Evolutionary conservation across 805 yeast genomes (phyloP).

Genomic region (Ogataea thermomethanolica): DNA sequence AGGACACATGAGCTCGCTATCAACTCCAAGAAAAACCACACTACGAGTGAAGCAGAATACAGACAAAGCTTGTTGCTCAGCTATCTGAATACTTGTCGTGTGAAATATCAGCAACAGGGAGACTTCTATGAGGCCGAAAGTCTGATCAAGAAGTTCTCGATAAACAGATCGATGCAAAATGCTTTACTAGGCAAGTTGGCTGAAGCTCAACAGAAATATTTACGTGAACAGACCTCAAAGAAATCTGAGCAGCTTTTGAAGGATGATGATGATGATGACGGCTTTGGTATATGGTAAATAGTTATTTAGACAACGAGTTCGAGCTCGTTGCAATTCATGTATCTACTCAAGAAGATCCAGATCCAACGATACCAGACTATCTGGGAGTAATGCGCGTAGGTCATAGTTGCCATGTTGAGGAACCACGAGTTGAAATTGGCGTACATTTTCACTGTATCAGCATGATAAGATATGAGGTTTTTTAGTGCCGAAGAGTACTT

Average conservation of each 20-base stretch:
- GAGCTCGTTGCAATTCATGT: slow-evolving; percentile 73
- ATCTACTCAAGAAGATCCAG: slow-evolving; percentile 77
- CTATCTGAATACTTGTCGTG: slow-evolving; percentile 24
- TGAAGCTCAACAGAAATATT: slow-evolving; percentile 19
- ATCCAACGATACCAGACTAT: slow-evolving; percentile 94
- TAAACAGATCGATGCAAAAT: slow-evolving; percentile 21
- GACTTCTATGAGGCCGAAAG: slow-evolving; percentile 28
- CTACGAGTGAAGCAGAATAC: slow-evolving; percentile 17
- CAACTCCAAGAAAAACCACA: slow-evolving; percentile 11
- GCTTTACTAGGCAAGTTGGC: slow-evolving; percentile 14
- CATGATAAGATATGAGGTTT: background rate
- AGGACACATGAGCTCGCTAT: slow-evolving; percentile 11
- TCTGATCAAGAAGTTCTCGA: slow-evolving; percentile 27
- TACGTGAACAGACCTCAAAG: slow-evolving; percentile 12
- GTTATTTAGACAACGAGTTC: slow-evolving; percentile 21
- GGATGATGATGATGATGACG: slow-evolving; percentile 32
- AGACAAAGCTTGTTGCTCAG: slow-evolving; percentile 20
- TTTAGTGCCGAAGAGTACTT: background rate
- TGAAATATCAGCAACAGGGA: slow-evolving; percentile 18
- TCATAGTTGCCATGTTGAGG: slow-evolving; percentile 64
- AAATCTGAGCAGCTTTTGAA: slow-evolving; percentile 8
- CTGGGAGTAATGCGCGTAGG: slow-evolving; percentile 78
- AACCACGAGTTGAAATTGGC: slow-evolving; percentile 39
- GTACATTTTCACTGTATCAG: slow-evolving; percentile 36
- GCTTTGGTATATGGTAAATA: slow-evolving; percentile 26